Conservation (phyloP, 1,139 yeast species). For the Saccharomyces hybrid region DNA sequence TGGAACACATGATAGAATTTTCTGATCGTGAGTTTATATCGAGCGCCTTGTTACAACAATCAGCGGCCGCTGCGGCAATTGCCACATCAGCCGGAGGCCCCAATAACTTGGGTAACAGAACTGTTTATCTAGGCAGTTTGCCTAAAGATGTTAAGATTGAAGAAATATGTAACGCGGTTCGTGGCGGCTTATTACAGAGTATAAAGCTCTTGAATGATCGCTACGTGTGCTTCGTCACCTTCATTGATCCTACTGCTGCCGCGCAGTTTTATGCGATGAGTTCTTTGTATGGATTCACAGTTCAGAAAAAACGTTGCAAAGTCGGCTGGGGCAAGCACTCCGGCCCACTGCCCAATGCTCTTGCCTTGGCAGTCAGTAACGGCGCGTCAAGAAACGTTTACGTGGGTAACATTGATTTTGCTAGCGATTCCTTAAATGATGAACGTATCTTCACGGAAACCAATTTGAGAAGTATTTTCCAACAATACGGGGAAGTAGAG, state of each 20-base stretch:
- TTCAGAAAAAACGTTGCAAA: slow-evolving; percentile 73
- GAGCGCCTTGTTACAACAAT: slow-evolving; percentile 50
- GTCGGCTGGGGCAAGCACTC: slow-evolving; percentile 97
- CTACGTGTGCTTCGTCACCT: slow-evolving; percentile 88
- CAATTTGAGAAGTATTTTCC: slow-evolving; percentile 64
- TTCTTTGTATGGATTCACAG: slow-evolving; percentile 69
- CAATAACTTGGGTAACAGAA: slow-evolving; percentile 79
- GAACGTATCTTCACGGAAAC: slow-evolving; percentile 36
- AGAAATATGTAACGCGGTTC: slow-evolving; percentile 86
- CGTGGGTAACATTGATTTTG: slow-evolving; percentile 58
- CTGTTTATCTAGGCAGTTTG: slow-evolving; percentile 81
- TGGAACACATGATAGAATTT: slow-evolving; percentile 74
- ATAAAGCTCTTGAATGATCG: slow-evolving; percentile 69
- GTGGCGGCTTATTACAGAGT: slow-evolving; percentile 85
- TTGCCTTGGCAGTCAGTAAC: slow-evolving; percentile 79
- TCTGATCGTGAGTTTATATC: slow-evolving; percentile 46
- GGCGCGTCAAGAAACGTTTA: slow-evolving; percentile 92
- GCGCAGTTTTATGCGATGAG: slow-evolving; percentile 89
- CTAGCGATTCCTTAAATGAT: slow-evolving; percentile 19
- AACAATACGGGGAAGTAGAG: slow-evolving; percentile 85
- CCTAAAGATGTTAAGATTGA: slow-evolving; percentile 81
- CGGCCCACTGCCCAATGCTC: slow-evolving; percentile 77
- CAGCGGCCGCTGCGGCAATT: slow-evolving; percentile 71
- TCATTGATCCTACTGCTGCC: slow-evolving; percentile 85
- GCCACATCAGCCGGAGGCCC: slow-evolving; percentile 77